phyloP scores from a whole-genome alignment of 192 early-diverging fungal species.

The Entomortierella chlamydospora region DNA sequence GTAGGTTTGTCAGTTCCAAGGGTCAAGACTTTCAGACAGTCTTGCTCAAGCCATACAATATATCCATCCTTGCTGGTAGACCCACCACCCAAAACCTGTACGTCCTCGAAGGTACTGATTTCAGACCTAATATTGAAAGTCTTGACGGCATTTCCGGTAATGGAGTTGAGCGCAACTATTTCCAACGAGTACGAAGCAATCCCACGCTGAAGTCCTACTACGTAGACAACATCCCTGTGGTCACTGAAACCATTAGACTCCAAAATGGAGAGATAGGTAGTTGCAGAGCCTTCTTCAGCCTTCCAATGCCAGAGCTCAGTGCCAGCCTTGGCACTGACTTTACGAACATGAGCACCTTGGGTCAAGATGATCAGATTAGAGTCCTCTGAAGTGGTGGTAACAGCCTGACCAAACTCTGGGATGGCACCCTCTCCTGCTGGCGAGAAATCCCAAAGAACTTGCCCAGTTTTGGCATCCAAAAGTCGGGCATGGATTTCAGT shows the following conservation, averaged over 20 bases:
- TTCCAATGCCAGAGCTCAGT: constrained; percentile 48
- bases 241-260: constrained; percentile 38
- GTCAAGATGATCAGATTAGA: constrained; percentile 50
- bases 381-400: constrained; percentile 42
- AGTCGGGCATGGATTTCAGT: constrained; percentile 55
- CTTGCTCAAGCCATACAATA: constrained; percentile 51
- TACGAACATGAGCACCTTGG: constrained; percentile 43
- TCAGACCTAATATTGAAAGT: constrained; percentile 35
- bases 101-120: constrained; percentile 28
- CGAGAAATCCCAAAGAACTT: constrained; percentile 57
- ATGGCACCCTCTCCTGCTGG: constrained; percentile 29
- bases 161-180: constrained; percentile 40
- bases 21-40: constrained; percentile 40
- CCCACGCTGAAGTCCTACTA: constrained; percentile 41
- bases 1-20: constrained; percentile 43
- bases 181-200: constrained; percentile 36
- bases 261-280: constrained; percentile 31
- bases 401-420: constrained; percentile 39
- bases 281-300: constrained; percentile 34
- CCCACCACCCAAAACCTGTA: constrained; percentile 48
- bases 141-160: constrained; percentile 35
- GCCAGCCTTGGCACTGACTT: constrained; percentile 39
- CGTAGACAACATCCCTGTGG: constrained; percentile 31
- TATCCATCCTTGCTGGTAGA: constrained; percentile 36
- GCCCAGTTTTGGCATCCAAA: constrained; percentile 59